Percentiles rank a stretch among this genome's conserved stretches.
These are phyloP conservation scores for Plasmodium gonderi DNA, from an alignment of 169 alveolate species.

Conservation along the genomic window DNA sequence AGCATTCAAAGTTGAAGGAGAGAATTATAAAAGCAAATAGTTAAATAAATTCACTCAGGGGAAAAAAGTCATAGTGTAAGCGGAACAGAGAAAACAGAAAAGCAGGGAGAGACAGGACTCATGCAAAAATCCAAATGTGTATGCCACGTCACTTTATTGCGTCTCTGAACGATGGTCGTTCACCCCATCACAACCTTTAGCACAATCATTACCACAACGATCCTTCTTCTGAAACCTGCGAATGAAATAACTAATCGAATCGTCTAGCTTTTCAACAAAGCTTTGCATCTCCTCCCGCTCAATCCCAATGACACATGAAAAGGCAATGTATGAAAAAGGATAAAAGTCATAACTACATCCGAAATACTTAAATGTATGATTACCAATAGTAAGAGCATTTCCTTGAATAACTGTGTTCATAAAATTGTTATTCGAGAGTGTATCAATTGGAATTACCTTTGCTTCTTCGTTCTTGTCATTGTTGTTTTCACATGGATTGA, in stretches of 20 bases:
- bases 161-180: too few species aligned
- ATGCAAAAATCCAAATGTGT: too few species aligned
- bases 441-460: neutral
- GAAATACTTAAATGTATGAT: conserved; percentile 43
- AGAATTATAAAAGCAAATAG: too few species aligned
- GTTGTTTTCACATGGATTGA: neutral
- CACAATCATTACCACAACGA: too few species aligned
- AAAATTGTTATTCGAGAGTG: neutral
- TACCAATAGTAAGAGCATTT: conserved; percentile 33
- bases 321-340: conserved; percentile 73
- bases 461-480: neutral
- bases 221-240: neutral
- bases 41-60: too few species aligned
- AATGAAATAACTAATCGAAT: conserved; percentile 38
- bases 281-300: conserved; percentile 27
- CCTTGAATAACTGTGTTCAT: neutral
- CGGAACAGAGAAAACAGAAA: too few species aligned
- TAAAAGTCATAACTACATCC: conserved; percentile 56
- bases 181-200: too few species aligned
- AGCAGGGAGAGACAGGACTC: too few species aligned
- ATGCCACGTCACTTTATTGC: too few species aligned
- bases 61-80: too few species aligned
- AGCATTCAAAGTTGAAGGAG: too few species aligned
- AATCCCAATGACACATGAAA: conserved; percentile 72
- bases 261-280: conserved; percentile 37